Evolutionary conservation across 805 yeast species (phyloP).

Genomic region (Monosporozyma solicola): DNA sequence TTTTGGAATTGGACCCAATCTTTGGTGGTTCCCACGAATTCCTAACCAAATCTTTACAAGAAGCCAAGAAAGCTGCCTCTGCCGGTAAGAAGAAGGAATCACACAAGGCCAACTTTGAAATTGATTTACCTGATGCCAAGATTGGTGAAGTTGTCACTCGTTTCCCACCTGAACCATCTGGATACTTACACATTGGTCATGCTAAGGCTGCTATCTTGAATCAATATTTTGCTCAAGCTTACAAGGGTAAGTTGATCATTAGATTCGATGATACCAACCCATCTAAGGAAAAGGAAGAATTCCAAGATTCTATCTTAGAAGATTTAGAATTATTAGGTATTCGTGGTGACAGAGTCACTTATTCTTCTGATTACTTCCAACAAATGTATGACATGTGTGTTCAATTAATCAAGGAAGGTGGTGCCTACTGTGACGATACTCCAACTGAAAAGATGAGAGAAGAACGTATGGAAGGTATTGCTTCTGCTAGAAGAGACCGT

Average conservation of each 20-base stretch:
- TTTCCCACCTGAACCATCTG: constrained; percentile 99
- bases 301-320: constrained; percentile 87
- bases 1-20: constrained; percentile 54
- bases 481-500: constrained; percentile 87
- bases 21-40: constrained; percentile 65
- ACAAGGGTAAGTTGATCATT: constrained; percentile 92
- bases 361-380: constrained; percentile 90
- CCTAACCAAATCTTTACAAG: constrained; percentile 60
- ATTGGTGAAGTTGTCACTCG: constrained; percentile 96
- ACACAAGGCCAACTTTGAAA: constrained; percentile 92
- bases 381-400: constrained; percentile 82
- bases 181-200: constrained; percentile 95
- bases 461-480: constrained; percentile 96
- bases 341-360: constrained; percentile 81
- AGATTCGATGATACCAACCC: constrained; percentile 99
- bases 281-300: constrained; percentile 89
- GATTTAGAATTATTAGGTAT: constrained; percentile 87
- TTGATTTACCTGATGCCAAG: constrained; percentile 83
- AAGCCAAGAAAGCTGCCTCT: constrained; percentile 62
- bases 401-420: constrained; percentile 85
- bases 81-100: constrained; percentile 66
- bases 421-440: constrained; percentile 97
- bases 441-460: constrained; percentile 93
- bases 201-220: constrained; percentile 97
- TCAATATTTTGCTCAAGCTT: constrained; percentile 91